Percentiles rank a stretch among this genome's conserved stretches.
Evolutionary conservation across 495 filamentous ascomycete genomes (phyloP).

Genomic region (Penicillium parvum): DNA sequence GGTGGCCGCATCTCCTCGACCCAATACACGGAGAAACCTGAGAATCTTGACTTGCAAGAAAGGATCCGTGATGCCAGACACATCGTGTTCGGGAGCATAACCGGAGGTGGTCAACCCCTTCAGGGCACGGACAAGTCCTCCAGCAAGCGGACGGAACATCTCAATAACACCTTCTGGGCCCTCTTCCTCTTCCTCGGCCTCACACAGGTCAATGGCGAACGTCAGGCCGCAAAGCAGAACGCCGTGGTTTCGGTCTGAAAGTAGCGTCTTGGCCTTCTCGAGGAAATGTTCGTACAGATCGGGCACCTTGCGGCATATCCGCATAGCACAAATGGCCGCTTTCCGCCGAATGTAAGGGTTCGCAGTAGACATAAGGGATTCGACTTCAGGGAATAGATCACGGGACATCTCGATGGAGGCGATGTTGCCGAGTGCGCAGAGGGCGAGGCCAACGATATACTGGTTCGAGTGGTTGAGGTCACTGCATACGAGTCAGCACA

Average conservation of each 20-base stretch:
- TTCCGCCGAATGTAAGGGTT: constrained; percentile 97
- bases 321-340: constrained; percentile 99
- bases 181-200: constrained; percentile 83
- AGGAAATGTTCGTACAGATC: constrained; percentile 96
- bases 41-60: constrained; percentile 97
- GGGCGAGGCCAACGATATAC: constrained; percentile 93
- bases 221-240: constrained; percentile 91
- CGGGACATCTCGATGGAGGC: constrained; percentile 98
- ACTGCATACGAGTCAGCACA: constrained; percentile 44
- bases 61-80: constrained; percentile 97
- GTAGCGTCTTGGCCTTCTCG: constrained; percentile 84
- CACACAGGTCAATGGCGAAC: constrained; percentile 85
- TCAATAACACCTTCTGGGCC: constrained; percentile 81
- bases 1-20: constrained; percentile 78
- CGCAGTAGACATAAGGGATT: constrained; percentile 79
- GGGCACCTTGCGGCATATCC: constrained; percentile 95
- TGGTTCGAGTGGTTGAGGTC: constrained; percentile 96
- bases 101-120: constrained; percentile 91
- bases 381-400: constrained; percentile 93
- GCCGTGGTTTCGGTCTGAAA: constrained; percentile 90
- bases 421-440: constrained; percentile 95
- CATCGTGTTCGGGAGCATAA: constrained; percentile 96
- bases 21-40: constrained; percentile 76
- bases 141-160: constrained; percentile 78
- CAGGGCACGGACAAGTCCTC: constrained; percentile 77